Base-by-base conservation (phyloP, 768 basidiomycete genomes). In the Termitomyces sp. region DNA sequence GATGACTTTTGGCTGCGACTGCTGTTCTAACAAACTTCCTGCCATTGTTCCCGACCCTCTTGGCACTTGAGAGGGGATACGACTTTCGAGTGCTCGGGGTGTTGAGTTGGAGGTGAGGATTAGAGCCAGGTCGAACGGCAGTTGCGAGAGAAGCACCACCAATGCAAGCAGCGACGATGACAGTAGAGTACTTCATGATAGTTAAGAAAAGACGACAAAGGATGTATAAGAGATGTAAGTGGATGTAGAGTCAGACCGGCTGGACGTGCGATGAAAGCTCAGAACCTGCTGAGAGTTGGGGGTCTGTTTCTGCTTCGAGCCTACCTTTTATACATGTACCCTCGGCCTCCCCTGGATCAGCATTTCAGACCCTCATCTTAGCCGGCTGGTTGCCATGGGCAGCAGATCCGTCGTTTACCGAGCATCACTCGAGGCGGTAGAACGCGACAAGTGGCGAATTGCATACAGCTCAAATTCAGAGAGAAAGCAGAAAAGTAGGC, bases 231-330 rank as follows among this genome's bases (percentile, higher is more conserved):
- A 45, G 41, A 36, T 18, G 55, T 39, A 48, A 57, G 31, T 28
- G 49, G 34, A 36, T 52, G 55, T 22, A 45, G 48, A 26, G 60
- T 51, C 56, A 61, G 62, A 61, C 62, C 60, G 39, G 62, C 63
- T 61, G 49, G 51, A 51, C 26, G 50, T 56, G 52, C 49, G 45
- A 39, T 46, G 59, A 51, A 56, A 55, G 39, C 56, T 59, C 60
- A 61, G 60, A 51, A 58, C 60, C 63, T 50, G 62, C 62, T 61
- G 62, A 64, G 60, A 54, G 22, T 54, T 61, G 55, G 44, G 51
- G 50, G 50, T 24, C 36, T 26, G 7, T 31, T 46, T 44, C 36
- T 22, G 26, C n/a, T 5, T 39, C 31, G 39, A 26, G 8, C 9
- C 41, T 42, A 3, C 6, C 52, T 56, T n/a, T 58, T 59, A 63